These are phyloP conservation scores for Butyriboletus loyo DNA, from an alignment of 768 basidiomycete species.

Conservation along the genomic window DNA sequence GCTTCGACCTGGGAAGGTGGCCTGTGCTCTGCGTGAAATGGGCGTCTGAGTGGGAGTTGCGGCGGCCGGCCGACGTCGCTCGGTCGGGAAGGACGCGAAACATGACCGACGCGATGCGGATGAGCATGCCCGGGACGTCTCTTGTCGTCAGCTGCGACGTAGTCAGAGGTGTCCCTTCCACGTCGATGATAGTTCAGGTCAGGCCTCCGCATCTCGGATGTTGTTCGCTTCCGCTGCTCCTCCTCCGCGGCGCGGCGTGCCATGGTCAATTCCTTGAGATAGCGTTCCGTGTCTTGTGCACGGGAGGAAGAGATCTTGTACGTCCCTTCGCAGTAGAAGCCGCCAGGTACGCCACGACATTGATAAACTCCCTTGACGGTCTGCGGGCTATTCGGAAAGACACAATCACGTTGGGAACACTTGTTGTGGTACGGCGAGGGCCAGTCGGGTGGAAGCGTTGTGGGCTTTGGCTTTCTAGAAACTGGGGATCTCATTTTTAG, in stretches of 20 bases:
- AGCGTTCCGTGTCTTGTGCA: constrained; percentile 33
- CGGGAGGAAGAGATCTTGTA: constrained; percentile 33
- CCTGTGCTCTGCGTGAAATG: constrained; percentile 12
- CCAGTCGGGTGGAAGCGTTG: constrained; percentile 31
- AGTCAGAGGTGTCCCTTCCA: constrained; percentile 10
- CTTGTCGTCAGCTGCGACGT: constrained; percentile 5
- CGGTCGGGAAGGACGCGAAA: constrained; percentile 6
- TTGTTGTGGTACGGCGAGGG: constrained; percentile 38
- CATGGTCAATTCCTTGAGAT: constrained; percentile 26
- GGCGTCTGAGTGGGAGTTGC: constrained; percentile 9
- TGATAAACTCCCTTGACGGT: constrained; percentile 30
- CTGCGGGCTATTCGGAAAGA: constrained; percentile 30
- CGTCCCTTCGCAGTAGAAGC: constrained; percentile 34
- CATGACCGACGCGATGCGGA: constrained; percentile 3
- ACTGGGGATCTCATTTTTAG: constrained; percentile 15
- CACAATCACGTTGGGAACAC: constrained; percentile 34
- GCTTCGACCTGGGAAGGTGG: constrained; percentile 29
- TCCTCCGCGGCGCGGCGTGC: constrained; percentile 26
- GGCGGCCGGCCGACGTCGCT: constrained; percentile 21
- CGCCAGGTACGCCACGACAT: constrained; percentile 33
- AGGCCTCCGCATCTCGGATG: constrained; percentile 24
- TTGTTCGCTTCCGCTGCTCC: constrained; percentile 29
- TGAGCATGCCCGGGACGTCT: not conserved
- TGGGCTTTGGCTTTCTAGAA: constrained; percentile 28
- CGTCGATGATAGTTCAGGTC: constrained; percentile 20